Conservation (phyloP, 768 basidiomycete genomes). For the Mycena pura region DNA sequence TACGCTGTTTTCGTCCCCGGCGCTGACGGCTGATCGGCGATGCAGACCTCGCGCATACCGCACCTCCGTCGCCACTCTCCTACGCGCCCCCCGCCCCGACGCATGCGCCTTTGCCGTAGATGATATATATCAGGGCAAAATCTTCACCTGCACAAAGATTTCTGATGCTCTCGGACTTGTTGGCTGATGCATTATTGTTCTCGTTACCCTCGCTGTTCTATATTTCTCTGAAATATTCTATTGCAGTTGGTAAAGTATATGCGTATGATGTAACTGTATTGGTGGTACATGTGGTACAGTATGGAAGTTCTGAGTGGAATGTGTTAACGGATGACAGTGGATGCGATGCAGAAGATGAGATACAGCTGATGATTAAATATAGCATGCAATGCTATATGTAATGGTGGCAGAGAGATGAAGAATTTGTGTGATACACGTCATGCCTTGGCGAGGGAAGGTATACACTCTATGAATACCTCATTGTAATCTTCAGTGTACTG, state of each 20-base stretch:
- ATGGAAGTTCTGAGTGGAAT: neutral
- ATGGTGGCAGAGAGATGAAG: neutral
- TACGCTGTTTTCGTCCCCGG: neutral
- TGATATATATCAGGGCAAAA: slow-evolving; percentile 35
- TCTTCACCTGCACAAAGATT: slow-evolving; percentile 22
- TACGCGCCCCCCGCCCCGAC: neutral
- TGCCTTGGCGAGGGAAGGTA: slow-evolving; percentile 32
- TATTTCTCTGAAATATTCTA: neutral
- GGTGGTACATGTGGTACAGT: neutral
- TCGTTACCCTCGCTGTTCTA: neutral
- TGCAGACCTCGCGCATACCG: neutral
- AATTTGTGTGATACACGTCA: neutral
- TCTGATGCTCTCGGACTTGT: neutral
- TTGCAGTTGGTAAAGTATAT: neutral
- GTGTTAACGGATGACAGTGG: neutral
- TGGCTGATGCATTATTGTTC: neutral
- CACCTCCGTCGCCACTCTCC: slow-evolving; percentile 4
- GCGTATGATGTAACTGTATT: neutral
- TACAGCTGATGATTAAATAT: neutral
- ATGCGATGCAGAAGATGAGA: too few relatives aligned
- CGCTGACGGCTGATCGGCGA: neutral
- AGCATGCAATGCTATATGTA: neutral
- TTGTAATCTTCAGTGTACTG: slow-evolving; percentile 39
- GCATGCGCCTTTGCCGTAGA: slow-evolving; percentile 16
- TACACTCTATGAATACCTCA: slow-evolving; percentile 40